Evolutionary conservation across 2,329 filamentous ascomycete genomes (phyloP).

Genomic region (Pseudogymnoascus sp.): DNA sequence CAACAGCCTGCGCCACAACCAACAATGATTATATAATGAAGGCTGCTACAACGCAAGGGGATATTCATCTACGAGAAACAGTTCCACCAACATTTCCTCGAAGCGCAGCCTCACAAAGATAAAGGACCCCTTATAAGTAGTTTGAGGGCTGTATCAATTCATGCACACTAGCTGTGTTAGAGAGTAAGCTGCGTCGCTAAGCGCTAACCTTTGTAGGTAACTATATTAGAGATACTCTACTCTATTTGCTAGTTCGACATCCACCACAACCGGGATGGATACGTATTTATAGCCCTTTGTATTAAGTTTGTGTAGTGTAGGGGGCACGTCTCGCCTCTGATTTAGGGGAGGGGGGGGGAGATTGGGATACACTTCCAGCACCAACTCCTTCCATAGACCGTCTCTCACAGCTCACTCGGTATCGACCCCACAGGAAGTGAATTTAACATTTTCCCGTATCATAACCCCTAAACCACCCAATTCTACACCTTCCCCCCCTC

Average conservation of each 20-base stretch:
- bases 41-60: background rate
- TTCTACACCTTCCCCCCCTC: background rate
- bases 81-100: background rate
- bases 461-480: background rate
- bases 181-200: background rate
- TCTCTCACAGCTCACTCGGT: too few species aligned
- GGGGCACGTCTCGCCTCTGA: too few species aligned
- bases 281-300: too few species aligned
- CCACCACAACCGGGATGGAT: too few species aligned
- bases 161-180: background rate
- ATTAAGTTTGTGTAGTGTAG: too few species aligned
- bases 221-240: too few species aligned
- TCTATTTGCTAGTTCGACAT: too few species aligned
- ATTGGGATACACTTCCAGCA: too few species aligned
- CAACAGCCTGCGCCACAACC: background rate
- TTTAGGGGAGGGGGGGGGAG: too few species aligned
- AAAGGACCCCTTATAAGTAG: background rate
- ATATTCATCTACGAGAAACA: background rate
- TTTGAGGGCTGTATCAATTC: background rate
- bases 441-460: background rate
- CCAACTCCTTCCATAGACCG: too few species aligned
- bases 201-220: background rate
- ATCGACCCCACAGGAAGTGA: background rate
- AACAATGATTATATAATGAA: background rate
- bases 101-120: background rate